Conservation (phyloP, 139 green algal genomes). For the Gonium pectorale region DNA sequence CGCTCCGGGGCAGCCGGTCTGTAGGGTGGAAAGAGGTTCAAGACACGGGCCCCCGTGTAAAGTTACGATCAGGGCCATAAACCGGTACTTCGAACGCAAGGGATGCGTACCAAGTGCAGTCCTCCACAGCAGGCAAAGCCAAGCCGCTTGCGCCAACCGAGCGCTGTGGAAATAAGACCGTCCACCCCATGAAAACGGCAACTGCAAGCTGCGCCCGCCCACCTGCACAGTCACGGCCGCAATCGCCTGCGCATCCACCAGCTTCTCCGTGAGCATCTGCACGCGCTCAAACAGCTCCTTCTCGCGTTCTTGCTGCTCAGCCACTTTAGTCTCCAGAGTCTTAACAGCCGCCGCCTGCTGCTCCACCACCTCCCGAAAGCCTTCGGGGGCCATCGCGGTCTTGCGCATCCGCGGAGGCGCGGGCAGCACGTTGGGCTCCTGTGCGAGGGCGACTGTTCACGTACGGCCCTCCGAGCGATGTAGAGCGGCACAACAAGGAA, state of each 20-base stretch:
- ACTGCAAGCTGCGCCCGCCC: background rate
- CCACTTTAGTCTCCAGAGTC: constrained; percentile 16
- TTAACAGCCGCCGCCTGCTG: constrained; percentile 25
- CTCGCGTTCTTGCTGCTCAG: constrained; percentile 34
- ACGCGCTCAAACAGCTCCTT: constrained; percentile 35
- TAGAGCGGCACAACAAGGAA: too few species aligned
- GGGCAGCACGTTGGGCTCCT: constrained; percentile 23
- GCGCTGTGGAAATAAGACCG: too few species aligned
- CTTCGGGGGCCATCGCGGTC: background rate
- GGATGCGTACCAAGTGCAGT: background rate
- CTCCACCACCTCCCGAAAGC: constrained; percentile 26
- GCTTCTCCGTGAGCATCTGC: constrained; percentile 35
- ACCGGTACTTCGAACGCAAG: background rate
- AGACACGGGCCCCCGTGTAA: background rate
- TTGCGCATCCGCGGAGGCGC: constrained; percentile 1
- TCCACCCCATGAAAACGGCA: background rate
- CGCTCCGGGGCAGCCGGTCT: constrained; percentile 35
- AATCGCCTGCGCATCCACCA: constrained; percentile 19
- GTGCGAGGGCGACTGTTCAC: too few species aligned
- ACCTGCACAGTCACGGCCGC: constrained; percentile 11
- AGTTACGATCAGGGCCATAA: background rate
- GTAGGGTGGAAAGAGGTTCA: background rate
- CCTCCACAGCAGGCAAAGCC: background rate
- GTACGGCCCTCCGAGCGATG: too few species aligned
- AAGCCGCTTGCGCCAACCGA: too few species aligned